These are phyloP conservation scores for Monosiga brevicollis DNA, from an alignment of 78 protist species.

Conservation along the genomic window DNA sequence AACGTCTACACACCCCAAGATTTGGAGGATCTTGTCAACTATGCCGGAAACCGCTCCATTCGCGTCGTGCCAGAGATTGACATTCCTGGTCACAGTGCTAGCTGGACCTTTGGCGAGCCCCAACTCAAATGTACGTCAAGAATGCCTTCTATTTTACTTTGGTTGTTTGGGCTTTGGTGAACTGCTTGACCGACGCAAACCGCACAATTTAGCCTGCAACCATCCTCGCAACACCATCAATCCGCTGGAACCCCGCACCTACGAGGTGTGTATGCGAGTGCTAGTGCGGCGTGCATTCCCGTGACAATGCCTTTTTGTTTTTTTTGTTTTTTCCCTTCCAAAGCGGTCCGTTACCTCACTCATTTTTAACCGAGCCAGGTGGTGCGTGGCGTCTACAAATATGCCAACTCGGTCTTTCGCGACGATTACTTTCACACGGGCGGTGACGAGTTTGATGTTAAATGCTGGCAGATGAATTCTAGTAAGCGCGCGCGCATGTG, in stretches of 20 bases:
- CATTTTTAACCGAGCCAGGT: too few relatives aligned
- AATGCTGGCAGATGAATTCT: too few relatives aligned
- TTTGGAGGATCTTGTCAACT: not conserved
- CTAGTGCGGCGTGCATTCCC: too few relatives aligned
- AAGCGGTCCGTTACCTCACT: too few relatives aligned
- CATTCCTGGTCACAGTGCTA: conserved; percentile 67
- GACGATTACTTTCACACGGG: conserved; percentile 40
- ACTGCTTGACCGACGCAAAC: too few relatives aligned
- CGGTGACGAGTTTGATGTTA: conserved; percentile 76
- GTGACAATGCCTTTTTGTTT: too few relatives aligned
- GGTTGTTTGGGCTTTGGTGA: too few relatives aligned
- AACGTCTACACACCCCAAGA: not conserved
- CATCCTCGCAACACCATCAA: conserved; percentile 45
- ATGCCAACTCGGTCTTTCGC: conserved; percentile 10
- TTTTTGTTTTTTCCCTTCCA: too few relatives aligned
- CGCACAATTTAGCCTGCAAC: conserved; percentile 41
- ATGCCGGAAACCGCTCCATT: not conserved
- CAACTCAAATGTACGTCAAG: too few relatives aligned
- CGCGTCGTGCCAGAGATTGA: conserved; percentile 19
- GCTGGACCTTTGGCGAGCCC: conserved; percentile 53
- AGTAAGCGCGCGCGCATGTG: too few relatives aligned
- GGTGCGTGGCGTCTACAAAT: conserved; percentile 2
- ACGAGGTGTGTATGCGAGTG: conserved; percentile 10
- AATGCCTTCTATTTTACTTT: too few relatives aligned
- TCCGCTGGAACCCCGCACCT: conserved; percentile 24